Evolutionary conservation across 169 alveolate genomes (phyloP), one percentile per base, ranked within the genome.

Genomic region (Eimeria necatrix): DNA sequence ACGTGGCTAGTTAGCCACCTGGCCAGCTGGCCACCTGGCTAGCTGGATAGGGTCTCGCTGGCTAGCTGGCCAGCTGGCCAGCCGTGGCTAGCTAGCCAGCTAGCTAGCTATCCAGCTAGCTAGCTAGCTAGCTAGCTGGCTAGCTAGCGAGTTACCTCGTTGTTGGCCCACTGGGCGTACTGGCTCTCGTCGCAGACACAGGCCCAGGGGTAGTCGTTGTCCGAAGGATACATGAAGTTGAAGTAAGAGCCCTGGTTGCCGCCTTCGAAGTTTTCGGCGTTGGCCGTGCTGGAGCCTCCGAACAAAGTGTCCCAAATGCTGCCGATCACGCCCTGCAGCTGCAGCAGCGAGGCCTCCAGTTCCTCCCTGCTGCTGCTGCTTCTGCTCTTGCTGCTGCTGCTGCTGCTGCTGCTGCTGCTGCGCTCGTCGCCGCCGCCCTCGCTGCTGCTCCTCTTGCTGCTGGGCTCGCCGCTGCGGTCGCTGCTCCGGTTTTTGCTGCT

Each of bases 161-260:
- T 83, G 14, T 48, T 20, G 18, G 32, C 70, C 84, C 80, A 93
- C 56, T 41, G 26, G 59, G 9, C 32, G 24, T 46, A 86, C 59
- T 46, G 53, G 0, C 22, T n/a, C 51, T 64, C 86, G 32, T 93
- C 96, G 32, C 96, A 93, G 4, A 49, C 88, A 64, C 96, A 93
- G 7, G 96, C 92, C 96, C 96, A 93, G 14, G 96, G 96, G 24
- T 93, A 83, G 93, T 93, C 96, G 32, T 78, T 64, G 14, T 80
- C 60, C 16, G n/a, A n/a, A 26, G 96, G 96, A 60, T 81, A 93
- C 96, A 86, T 86, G 24, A 84, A 93, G 24, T 93, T 83, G 56
- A 93, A 93, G 49, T 48, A 93, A 14, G 94, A 84, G 24, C 96
- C 96, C 22, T 93, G 88, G 52, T 93, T 93, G 26, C 96, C 96